Evolutionary conservation across 164 flowering plant species (phyloP).

Genomic region (Litsea cubeba): DNA sequence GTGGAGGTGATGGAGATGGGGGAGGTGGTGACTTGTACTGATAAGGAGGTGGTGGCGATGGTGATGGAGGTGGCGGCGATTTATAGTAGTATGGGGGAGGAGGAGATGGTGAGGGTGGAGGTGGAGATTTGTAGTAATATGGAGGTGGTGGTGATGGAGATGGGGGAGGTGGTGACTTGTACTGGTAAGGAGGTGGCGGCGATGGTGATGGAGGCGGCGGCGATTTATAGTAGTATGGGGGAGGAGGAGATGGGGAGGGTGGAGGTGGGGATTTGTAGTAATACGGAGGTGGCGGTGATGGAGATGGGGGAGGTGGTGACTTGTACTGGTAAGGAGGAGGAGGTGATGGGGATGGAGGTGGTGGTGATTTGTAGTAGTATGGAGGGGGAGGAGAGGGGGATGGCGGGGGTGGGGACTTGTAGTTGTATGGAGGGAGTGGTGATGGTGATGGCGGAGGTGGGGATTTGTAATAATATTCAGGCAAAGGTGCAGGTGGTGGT

Average conservation of each 20-base stretch:
- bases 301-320: background rate
- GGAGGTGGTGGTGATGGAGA: conserved; percentile 3
- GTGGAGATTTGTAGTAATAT: conserved; percentile 2
- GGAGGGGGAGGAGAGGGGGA: background rate
- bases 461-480: background rate
- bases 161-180: background rate
- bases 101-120: conserved; percentile 5
- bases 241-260: background rate
- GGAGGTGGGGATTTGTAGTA: background rate
- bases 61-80: conserved; percentile 4
- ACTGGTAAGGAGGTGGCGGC: background rate
- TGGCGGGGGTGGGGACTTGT: background rate
- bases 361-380: background rate
- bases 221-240: background rate
- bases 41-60: conserved; percentile 11
- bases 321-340: background rate
- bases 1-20: conserved; percentile 10
- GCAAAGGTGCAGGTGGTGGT: background rate
- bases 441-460: background rate
- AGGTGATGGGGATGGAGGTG: background rate
- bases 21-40: conserved; percentile 12
- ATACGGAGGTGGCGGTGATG: background rate
- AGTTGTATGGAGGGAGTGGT: background rate
- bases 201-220: background rate
- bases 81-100: conserved; percentile 5